Evolutionary conservation across 805 yeast genomes (phyloP), one percentile per base, ranked within the genome.

Genomic region (Saturnispora ahearnii): DNA sequence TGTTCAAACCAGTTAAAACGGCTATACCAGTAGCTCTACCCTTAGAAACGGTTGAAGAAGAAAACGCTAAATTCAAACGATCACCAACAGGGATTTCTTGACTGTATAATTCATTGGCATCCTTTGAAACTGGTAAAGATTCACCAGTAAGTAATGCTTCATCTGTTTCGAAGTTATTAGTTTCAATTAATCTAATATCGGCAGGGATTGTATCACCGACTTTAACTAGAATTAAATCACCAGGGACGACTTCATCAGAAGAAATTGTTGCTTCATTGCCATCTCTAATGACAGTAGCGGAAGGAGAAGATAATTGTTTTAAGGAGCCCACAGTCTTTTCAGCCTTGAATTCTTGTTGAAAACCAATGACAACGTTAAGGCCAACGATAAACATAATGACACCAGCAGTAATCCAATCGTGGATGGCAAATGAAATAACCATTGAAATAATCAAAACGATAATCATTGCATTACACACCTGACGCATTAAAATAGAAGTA

Each of bases 141-240:
- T 91, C 98, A 46, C 98, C 98, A 0, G 98, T 90, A 51, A 91
- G 72, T 32, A 89, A 68, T 3, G 96, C 84, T 65, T 91, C 98
- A 61, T 89, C 90, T 10, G 87, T 78, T 62, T 84, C 90, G 55
- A 84, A 79, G 62, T 83, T 84, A 62, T 76, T 71, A 44, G 74
- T 57, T 41, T 73, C 78, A 49, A 80, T 57, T 44, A 84, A 68
- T 57, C 90, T 73, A 50, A 82, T 57, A 62, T 84, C 90, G 13
- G 90, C 89, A 15, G 90, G 90, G 34, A 84, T 67, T 7, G 88
- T 82, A 59, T 84, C 90, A 49, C 90, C 90, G 44, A 81, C 85
- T 53, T 72, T 71, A 44, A 84, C 73, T 46, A 70, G 67, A 30
- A 82, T 79, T 32, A 84, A 62, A 61, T 84, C 91, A 50, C 91